A percentile compares a stretch with the other conserved stretches of the same genome.
phyloP scores from a whole-genome alignment of 768 basidiomycete genomes.

The Kwoniella bestiolae region DNA sequence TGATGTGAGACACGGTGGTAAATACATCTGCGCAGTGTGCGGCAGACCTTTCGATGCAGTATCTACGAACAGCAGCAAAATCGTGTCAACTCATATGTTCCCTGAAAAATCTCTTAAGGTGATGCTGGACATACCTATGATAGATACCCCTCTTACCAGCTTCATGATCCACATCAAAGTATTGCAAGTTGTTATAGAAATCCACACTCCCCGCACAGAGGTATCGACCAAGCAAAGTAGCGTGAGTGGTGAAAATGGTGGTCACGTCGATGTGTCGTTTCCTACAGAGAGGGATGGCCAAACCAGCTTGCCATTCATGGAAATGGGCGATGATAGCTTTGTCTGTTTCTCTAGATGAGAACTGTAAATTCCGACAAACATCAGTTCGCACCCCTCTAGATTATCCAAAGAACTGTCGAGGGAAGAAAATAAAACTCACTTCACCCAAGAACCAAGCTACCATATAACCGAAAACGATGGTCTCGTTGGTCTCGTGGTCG shows the following conservation, averaged over 20 bases:
- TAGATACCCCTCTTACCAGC: constrained; percentile 99
- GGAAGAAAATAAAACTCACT: no score
- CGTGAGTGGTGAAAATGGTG: constrained; percentile 98
- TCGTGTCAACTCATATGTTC: background rate
- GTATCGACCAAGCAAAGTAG: constrained; percentile 96
- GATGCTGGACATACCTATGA: constrained; percentile 63
- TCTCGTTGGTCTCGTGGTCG: constrained; percentile 97
- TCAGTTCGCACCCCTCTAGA: no score
- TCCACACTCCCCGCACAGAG: constrained; percentile 98
- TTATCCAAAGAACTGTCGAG: no score
- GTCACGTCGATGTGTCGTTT: constrained; percentile 98
- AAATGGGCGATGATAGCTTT: constrained; percentile 96
- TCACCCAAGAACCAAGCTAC: constrained; percentile 99
- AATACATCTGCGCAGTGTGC: constrained; percentile 97
- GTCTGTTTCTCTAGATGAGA: constrained; percentile 67
- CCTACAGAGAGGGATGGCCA: constrained; percentile 85
- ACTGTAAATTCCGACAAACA: constrained; percentile 23
- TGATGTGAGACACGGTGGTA: constrained; percentile 97
- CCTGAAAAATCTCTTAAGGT: background rate
- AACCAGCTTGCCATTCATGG: constrained; percentile 99
- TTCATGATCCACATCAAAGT: constrained; percentile 99
- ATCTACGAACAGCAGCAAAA: constrained; percentile 55
- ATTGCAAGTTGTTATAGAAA: constrained; percentile 99
- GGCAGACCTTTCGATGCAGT: constrained; percentile 95
- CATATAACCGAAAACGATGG: constrained; percentile 95